Evolutionary conservation across 768 basidiomycete genomes (phyloP).

Genomic region (Termitomyces sp.): DNA sequence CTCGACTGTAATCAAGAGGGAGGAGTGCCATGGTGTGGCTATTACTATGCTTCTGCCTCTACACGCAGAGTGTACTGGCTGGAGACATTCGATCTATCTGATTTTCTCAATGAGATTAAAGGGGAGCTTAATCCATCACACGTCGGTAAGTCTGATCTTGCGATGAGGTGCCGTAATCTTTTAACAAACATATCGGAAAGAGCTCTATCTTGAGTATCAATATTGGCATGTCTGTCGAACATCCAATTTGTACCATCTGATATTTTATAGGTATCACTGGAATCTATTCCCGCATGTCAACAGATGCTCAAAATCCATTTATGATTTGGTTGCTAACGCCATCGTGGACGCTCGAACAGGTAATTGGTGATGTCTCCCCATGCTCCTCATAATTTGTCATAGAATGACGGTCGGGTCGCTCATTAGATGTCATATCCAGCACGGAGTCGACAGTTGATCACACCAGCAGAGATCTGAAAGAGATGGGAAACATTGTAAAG

Average conservation of each 20-base stretch:
- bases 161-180: background rate
- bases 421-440: constrained; percentile 2
- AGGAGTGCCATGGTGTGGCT: background rate
- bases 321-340: background rate
- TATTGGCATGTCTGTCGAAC: background rate
- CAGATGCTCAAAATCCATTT: background rate
- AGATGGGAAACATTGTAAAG: constrained; percentile 4
- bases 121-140: background rate
- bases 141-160: background rate
- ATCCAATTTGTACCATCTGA: background rate
- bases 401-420: background rate
- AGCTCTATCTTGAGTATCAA: background rate
- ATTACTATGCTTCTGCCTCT: constrained; percentile 3
- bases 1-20: background rate
- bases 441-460: constrained; percentile 3
- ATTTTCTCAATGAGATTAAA: too few species aligned
- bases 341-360: constrained; percentile 3
- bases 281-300: background rate
- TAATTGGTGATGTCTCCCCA: background rate
- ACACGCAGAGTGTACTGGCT: background rate
- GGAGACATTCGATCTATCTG: background rate
- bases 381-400: background rate
- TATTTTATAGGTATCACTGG: background rate
- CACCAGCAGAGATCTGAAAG: constrained; percentile 1
- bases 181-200: background rate